Evolutionary conservation across 257 asterid species (phyloP).

Genomic region (Solanum tarapatanum): DNA sequence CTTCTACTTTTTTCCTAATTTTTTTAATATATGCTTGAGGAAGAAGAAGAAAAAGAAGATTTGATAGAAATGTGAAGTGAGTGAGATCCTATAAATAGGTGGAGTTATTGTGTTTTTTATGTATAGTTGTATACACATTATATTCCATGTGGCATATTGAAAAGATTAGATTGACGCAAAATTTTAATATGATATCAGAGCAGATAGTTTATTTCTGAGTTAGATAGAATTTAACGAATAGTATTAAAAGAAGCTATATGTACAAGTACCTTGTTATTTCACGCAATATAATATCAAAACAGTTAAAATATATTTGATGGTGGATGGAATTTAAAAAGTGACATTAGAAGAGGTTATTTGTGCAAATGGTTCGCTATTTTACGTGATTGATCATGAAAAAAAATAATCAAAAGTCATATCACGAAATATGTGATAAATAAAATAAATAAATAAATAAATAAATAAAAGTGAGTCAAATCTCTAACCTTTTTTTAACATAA

Average conservation of each 20-base stretch:
- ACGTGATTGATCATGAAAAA: neutral
- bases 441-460: neutral
- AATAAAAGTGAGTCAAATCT: neutral
- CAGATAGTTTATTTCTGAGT: too few relatives aligned
- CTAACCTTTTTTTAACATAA: neutral
- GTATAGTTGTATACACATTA: neutral
- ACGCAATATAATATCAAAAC: neutral
- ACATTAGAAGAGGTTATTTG: neutral
- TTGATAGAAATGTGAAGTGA: neutral
- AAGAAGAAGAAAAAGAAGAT: neutral
- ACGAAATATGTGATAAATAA: neutral
- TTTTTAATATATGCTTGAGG: neutral
- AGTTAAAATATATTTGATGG: neutral
- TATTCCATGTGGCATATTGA: neutral
- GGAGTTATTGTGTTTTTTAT: neutral
- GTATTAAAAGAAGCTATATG: neutral
- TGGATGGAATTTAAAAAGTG: too few relatives aligned
- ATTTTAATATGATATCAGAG: neutral
- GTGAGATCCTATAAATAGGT: slow-evolving; percentile 2
- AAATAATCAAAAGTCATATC: neutral
- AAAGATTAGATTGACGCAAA: neutral
- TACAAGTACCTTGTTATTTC: neutral
- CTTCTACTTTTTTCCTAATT: neutral
- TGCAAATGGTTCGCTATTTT: neutral
- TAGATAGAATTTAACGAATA: too few relatives aligned